Evolutionary conservation across 345 rosid species (phyloP), one percentile per base, ranked within the genome.

Genomic region (Limnanthes douglasii): DNA sequence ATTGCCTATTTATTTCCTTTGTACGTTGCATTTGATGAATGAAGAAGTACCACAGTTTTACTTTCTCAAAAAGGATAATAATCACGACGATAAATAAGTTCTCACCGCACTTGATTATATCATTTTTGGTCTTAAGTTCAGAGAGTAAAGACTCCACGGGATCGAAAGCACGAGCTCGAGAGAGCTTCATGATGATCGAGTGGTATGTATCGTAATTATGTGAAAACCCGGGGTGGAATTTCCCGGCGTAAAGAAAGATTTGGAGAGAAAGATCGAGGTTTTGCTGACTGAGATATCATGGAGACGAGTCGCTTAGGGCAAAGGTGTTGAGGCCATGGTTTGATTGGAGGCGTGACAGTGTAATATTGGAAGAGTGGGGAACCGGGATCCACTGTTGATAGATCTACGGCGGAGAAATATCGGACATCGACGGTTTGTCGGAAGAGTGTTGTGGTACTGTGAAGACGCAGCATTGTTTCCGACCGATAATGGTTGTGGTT

Each of bases 181-280:
- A 59, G 61, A 86, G 83, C 52, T 73, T 78, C 26, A 59, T 57
- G 60, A 86, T 68, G 37, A 86, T 75, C 35, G 85, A 64, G 56
- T 64, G 66, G 65, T 75, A 82, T 36, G 97, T 78, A 19, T 73
- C 76, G 65, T 61, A 68, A 15, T 69, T 80, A 37, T 80, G 90
- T 11, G 56, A 57, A 41, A 84, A 72, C 0, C 66, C 59, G 8
- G 70, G 81, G 46, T 86, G 94, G 39, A 60, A 75, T 52, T 71
- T 82, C 0, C 79, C 77, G 18, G 97, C 93, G 62, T 75, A 68
- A 12, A 66, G 48, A 77, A 82, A 86, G 40, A 78, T 78, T 55
- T 78, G 97, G 64, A 82, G 72, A 29, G 93, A 82, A 3, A 86
- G 93, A 55, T 75, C 93, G 37, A 73, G 79, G 54, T 73, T 75